Percentiles rank a stretch among this genome's conserved stretches.
Conservation (phyloP, 2,329 filamentous ascomycete genomes). For the Zymoseptoria tritici region DNA sequence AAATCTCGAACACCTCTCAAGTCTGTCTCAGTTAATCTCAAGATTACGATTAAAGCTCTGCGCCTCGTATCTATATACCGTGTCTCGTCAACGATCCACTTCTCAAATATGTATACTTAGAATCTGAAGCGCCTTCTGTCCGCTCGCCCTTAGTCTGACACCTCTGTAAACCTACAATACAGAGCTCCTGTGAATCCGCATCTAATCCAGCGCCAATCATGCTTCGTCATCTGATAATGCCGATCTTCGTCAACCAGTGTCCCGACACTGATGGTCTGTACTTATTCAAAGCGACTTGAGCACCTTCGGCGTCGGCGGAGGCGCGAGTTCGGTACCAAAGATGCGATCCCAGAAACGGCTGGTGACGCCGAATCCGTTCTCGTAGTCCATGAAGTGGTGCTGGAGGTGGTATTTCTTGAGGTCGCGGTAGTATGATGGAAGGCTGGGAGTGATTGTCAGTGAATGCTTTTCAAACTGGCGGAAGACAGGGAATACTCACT, state of each 20-base stretch:
- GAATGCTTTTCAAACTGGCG: not conserved
- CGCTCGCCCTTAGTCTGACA: not conserved
- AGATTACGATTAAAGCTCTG: not conserved
- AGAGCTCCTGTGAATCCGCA: not conserved
- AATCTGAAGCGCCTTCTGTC: not conserved
- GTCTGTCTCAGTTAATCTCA: not conserved
- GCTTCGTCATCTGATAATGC: not conserved
- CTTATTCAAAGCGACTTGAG: slow-evolving; percentile 35
- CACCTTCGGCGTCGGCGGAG: slow-evolving; percentile 40
- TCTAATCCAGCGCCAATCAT: not conserved
- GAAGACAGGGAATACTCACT: slow-evolving; percentile 43
- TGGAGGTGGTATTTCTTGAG: slow-evolving; percentile 97
- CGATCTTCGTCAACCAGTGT: not conserved
- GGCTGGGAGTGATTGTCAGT: slow-evolving; percentile 35
- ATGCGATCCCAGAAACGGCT: slow-evolving; percentile 91
- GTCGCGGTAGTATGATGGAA: slow-evolving; percentile 80
- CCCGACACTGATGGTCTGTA: not conserved
- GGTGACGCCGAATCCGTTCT: slow-evolving; percentile 94
- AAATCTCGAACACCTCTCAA: not conserved
- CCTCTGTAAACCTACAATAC: not conserved
- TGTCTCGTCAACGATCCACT: not conserved
- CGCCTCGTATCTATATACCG: not conserved
- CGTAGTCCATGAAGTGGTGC: slow-evolving; percentile 96
- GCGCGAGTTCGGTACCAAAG: slow-evolving; percentile 77
- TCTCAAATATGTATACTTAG: not conserved